Evolutionary conservation across 768 basidiomycete species (phyloP), one percentile per base, ranked within the genome.

Genomic region (Rhizopogon salebrosus): DNA sequence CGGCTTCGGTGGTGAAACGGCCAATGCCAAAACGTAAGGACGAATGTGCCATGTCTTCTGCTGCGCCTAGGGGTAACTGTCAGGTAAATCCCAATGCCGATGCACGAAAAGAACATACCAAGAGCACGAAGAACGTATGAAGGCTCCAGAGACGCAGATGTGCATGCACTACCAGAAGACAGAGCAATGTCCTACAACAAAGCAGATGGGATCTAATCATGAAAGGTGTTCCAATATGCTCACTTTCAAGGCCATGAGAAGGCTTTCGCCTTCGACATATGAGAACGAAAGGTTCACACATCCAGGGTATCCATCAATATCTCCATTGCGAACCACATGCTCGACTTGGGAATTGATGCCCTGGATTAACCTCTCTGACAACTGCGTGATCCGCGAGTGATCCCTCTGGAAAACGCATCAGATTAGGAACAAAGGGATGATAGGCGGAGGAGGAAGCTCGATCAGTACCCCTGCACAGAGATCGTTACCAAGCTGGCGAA

Each of bases 31-130:
- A 99, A 23, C 97, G 89, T 51, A 99, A 78, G 16, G 93, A 95
- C 16, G 94, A 97, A 67, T 99, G 97, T 0, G 97, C 97, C 94
- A 98, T 97, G 63, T 98, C 97, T 67, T 99, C 97, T 24, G 94
- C 93, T 34, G 95, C 92, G 60, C 92, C 90, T 87, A 37, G 54
- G n/a, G n/a, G 48, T 22, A 55, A 40, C 20, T 20, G 48, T 16
- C 37, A 31, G 37, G 57, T 14, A 36, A 8, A 43, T 24, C 16
- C 11, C 34, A 13, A 49, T 23, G 43, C 36, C 4, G 57, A 26
- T 36, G 27, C 29, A 29, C 37, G 27, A 5, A 22, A 24, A 14
- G 23, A 37, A 54, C 75, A 50, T 63, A 85, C 92, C 94, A 41
- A 99, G 80, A 3, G 97, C 97, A 48, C 97, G 86, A 31, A 99